Base-by-base conservation (phyloP, 495 filamentous ascomycete genomes). In the Aspergillus affinis region DNA sequence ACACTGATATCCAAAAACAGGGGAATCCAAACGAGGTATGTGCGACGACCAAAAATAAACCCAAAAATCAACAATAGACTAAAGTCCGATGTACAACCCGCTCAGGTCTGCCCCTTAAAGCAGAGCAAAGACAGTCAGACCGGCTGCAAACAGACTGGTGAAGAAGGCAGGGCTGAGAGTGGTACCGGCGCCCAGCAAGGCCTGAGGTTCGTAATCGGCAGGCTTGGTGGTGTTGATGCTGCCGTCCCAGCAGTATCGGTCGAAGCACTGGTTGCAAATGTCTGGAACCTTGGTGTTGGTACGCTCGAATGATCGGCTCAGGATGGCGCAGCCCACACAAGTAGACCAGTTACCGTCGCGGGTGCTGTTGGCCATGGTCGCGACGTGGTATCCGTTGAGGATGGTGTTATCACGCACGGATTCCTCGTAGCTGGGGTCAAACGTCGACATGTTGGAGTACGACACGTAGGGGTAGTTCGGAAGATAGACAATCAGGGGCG, bases 261-360 rank as follows among this genome's bases (percentile, higher is more conserved):
- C 60, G 69, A 97, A 97, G 74, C 93, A 98, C 47, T 78, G 64
- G 27, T 69, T 78, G 71, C 93, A 98, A 15, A 82, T 82, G 12
- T 79, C 76, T 0, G 90, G 90, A 0, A 90, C 81, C 0, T 70
- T 56, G 7, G 84, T 86, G 3, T 78, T 78, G 3, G 87, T 93
- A 47, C 90, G 81, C 56, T 86, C 81, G 58, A 91, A 81, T 51
- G 86, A 88, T 30, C 93, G 73, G 48, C 79, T 82, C n/a, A 97
- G 76, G n/a, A 95, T 85, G 3, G 93, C 93, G 67, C 93, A 98
- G 6, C 88, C 92, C 4, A 96, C 86, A 63, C 93, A 98, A 1
- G 83, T 76, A 0, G 83, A 78, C 92, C 93, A 98, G 47, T 86
- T 64, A 1, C 62, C 62, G 64, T 96, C 91, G 2, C 82, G 59